These are phyloP conservation scores for Sistotremastrum niveocremeum DNA, from an alignment of 768 basidiomycete genomes.

Conservation along the genomic window DNA sequence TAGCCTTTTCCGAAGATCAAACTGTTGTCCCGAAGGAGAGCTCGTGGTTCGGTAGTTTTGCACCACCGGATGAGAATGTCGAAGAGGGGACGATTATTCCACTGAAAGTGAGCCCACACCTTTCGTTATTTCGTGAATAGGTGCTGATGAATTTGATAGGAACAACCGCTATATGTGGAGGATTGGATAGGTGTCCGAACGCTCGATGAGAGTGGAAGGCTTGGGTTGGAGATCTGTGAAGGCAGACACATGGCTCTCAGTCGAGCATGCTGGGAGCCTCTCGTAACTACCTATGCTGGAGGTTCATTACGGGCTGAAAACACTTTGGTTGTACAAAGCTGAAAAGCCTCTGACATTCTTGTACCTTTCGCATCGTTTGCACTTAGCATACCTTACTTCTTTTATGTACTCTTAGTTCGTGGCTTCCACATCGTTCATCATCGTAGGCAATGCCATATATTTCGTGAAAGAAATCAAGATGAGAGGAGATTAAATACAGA, in stretches of 20 bases:
- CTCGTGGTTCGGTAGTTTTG: slow-evolving; percentile 74
- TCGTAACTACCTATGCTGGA: slow-evolving; percentile 19
- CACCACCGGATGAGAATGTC: slow-evolving; percentile 20
- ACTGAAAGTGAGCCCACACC: slow-evolving; percentile 43
- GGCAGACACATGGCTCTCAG: slow-evolving; percentile 66
- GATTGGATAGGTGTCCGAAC: slow-evolving; percentile 71
- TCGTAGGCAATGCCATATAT: no score
- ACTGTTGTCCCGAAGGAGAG: slow-evolving; percentile 79
- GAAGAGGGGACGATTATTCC: slow-evolving; percentile 36
- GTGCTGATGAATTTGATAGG: no score
- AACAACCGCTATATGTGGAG: slow-evolving; percentile 60
- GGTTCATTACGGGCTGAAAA: no score
- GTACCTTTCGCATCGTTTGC: no score
- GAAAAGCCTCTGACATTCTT: no score
- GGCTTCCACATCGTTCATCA: no score
- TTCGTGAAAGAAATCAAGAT: no score
- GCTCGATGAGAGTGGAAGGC: slow-evolving; percentile 51
- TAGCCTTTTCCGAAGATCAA: slow-evolving; percentile 58
- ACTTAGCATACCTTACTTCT: no score
- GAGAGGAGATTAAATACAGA: no score
- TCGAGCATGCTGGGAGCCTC: slow-evolving; percentile 41
- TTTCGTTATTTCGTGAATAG: no score
- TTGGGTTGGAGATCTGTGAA: slow-evolving; percentile 49
- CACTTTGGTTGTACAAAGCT: no score
- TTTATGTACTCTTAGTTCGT: no score